A percentile compares a stretch with the other conserved stretches of the same genome.
These are phyloP conservation scores for Apiotrichum akiyoshidainum DNA, from an alignment of 1,284 basidiomycete genomes.

Conservation along the genomic window DNA sequence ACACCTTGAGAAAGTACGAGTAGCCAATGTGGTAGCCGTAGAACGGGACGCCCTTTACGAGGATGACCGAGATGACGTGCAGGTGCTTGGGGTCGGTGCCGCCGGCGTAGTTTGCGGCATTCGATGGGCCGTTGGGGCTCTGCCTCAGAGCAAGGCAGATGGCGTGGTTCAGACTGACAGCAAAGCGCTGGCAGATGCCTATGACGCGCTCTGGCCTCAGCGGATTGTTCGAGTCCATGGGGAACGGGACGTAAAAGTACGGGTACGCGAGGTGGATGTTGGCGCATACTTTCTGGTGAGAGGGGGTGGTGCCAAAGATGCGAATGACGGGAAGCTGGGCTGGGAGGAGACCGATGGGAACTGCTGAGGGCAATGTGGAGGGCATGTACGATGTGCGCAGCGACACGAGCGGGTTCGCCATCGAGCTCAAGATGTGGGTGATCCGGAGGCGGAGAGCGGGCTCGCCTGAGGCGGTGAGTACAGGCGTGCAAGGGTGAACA, in stretches of 20 bases:
- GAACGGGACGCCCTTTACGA: slow-evolving; percentile 92
- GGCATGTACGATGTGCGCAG: slow-evolving; percentile 35
- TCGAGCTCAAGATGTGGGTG: slow-evolving; percentile 50
- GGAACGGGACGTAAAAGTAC: slow-evolving; percentile 58
- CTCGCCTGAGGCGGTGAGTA: slow-evolving; percentile 17
- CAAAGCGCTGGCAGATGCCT: slow-evolving; percentile 45
- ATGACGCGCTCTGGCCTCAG: slow-evolving; percentile 49
- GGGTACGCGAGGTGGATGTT: slow-evolving; percentile 75
- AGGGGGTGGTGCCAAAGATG: slow-evolving; percentile 79
- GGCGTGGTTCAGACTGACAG: slow-evolving; percentile 48
- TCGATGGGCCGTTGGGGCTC: slow-evolving; percentile 33
- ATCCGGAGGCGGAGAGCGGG: slow-evolving; percentile 48
- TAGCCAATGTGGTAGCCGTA: slow-evolving; percentile 90
- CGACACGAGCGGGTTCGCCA: slow-evolving; percentile 40
- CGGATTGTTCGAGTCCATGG: slow-evolving; percentile 50
- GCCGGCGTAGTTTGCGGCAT: slow-evolving; percentile 32
- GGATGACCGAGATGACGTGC: slow-evolving; percentile 63
- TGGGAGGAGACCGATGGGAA: slow-evolving; percentile 51
- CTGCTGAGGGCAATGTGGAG: slow-evolving; percentile 59
- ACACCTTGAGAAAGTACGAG: slow-evolving; percentile 84
- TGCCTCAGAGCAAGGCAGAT: slow-evolving; percentile 48
- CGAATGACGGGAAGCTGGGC: slow-evolving; percentile 72
- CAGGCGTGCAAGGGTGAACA: background rate
- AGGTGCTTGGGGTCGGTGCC: slow-evolving; percentile 47
- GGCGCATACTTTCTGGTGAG: slow-evolving; percentile 74